These are phyloP conservation scores for Blepharisma stoltei DNA, from an alignment of 73 alveolate species.

Conservation along the genomic window DNA sequence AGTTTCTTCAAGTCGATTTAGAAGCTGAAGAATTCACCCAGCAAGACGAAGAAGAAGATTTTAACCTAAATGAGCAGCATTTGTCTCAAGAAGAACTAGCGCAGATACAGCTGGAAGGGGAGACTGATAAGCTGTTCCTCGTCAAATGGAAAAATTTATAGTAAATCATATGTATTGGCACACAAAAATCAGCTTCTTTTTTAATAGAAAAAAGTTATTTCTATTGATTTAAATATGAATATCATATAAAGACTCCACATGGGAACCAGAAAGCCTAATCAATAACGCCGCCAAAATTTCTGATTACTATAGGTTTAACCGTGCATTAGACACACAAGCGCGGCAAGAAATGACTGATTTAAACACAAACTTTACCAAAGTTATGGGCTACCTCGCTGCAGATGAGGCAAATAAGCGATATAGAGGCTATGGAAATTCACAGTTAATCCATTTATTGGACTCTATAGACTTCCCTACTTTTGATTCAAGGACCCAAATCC, in stretches of 20 bases:
- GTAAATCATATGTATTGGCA: no score
- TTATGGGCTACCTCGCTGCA: slow-evolving; percentile 6
- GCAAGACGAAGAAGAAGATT: slow-evolving; percentile 27
- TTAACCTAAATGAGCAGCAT: slow-evolving; percentile 16
- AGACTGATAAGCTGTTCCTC: slow-evolving; percentile 54
- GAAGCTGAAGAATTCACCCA: slow-evolving; percentile 13
- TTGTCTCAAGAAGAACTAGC: slow-evolving; percentile 46
- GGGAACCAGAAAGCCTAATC: slow-evolving; percentile 72
- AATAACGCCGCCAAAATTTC: slow-evolving; percentile 45
- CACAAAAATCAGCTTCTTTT: no score
- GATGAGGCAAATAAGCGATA: slow-evolving; percentile 16
- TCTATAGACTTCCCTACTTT: slow-evolving; percentile 17
- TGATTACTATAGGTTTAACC: slow-evolving; percentile 56
- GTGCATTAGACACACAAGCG: slow-evolving; percentile 50
- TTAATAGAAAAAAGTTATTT: no score
- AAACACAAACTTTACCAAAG: slow-evolving; percentile 42
- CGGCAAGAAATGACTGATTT: slow-evolving; percentile 50
- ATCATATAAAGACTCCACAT: slow-evolving; percentile 63
- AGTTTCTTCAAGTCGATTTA: not conserved
- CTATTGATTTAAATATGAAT: no score
- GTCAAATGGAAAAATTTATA: slow-evolving; percentile 80
- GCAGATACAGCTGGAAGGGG: not conserved
- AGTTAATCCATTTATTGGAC: not conserved
- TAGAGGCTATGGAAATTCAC: slow-evolving; percentile 29
- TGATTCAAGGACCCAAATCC: not conserved